Base-by-base conservation (phyloP, 179 eudicot genomes). In the Beta lomatogona region DNA sequence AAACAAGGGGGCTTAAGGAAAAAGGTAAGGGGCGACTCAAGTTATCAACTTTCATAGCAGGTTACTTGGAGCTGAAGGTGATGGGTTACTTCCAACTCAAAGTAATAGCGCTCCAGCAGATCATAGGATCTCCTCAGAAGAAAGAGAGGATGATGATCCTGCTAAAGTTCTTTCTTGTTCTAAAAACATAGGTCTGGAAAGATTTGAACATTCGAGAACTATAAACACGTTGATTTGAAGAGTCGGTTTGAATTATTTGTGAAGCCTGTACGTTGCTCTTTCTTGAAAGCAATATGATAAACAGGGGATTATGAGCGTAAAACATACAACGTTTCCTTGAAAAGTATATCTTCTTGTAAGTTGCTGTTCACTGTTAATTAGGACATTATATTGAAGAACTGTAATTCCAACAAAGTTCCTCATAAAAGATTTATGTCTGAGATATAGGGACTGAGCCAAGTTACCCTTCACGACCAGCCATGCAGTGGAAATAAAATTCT, bases 381-480 rank as follows among this genome's bases (percentile, higher is more conserved):
- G 41, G 73, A 69, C 2, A 69, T 19, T 69, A 16, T 14, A 9
- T 11, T 36, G 71, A 22, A 13, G 41, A 13, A 5, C 58, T 7
- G 64, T 55, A 68, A 58, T 50, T 14, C 31, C 70, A 65, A 68
- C 6, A 41, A 6, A 21, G 18, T 68, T 55, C 54, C 46, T 11
- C 55, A 73, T 14, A 59, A 58, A 14, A 59, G 22, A 72, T 61
- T 48, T 45, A 70, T 18, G 14, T n/a, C 22, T 53, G 15, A 67
- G 45, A 28, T 45, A 60, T 25, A 21, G 46, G 64, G 50, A 52
- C 52, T 41, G 44, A 55, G 50, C 72, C 66, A 59, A 44, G 5
- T 83, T 92, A 97, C 99, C 99, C 99, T 90, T 97, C 99, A 85
- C 99, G 97, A 75, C 99, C 99, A 85, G 98, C 99, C 99, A 97